Conservation (phyloP, 129 eudicot species). For the Helichrysum umbraculigerum region DNA sequence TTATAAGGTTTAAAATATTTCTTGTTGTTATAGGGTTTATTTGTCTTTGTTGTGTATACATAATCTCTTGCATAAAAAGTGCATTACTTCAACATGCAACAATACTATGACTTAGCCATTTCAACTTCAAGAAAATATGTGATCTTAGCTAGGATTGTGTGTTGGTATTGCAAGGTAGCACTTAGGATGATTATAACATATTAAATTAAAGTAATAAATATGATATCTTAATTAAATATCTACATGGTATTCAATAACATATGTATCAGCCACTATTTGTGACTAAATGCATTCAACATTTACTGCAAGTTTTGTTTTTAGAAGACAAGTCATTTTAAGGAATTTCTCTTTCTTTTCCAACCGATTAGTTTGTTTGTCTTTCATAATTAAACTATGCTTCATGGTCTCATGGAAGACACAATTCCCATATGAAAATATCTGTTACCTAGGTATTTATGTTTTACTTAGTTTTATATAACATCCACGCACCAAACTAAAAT, state of each 20-base stretch:
- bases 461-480: conserved; percentile 13
- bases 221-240: not conserved
- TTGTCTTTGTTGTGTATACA: not conserved
- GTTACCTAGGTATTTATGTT: not conserved
- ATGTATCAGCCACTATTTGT: not conserved
- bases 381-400: not conserved
- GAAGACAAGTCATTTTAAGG: conserved; percentile 7
- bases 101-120: not conserved
- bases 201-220: not conserved
- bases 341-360: not conserved
- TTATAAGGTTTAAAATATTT: too few species aligned
- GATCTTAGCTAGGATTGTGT: too few species aligned
- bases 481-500: conserved; percentile 15
- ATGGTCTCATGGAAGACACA: not conserved
- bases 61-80: not conserved
- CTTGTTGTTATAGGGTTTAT: not conserved
- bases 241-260: conserved; percentile 2
- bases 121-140: too few species aligned
- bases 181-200: not conserved
- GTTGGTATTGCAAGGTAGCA: not conserved
- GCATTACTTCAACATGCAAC: not conserved
- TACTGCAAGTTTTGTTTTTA: conserved; percentile 1
- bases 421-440: too few species aligned
- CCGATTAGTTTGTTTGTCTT: conserved; percentile 11
- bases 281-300: conserved; percentile 11